phyloP scores from a whole-genome alignment of 2,329 filamentous ascomycete genomes.

The Xylariaceae sp. region DNA sequence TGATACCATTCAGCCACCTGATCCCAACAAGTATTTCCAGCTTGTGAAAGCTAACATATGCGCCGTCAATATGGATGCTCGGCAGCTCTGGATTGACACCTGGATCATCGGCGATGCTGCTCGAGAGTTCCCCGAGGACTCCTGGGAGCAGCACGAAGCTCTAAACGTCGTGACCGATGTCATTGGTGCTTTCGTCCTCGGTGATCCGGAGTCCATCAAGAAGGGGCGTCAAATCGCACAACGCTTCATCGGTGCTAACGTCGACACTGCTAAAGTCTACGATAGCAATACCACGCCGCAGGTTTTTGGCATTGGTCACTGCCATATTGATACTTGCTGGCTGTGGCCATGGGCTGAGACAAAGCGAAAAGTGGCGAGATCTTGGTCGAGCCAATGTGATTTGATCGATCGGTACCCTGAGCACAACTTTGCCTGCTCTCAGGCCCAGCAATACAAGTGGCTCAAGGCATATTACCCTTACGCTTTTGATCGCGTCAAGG shows the following conservation, averaged over 20 bases:
- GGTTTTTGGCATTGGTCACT: slow-evolving; percentile 91
- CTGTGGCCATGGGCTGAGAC: slow-evolving; percentile 98
- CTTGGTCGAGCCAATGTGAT: slow-evolving; percentile 96
- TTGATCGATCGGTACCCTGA: slow-evolving; percentile 95
- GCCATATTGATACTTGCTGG: slow-evolving; percentile 98
- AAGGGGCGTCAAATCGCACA: slow-evolving; percentile 82
- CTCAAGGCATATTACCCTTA: slow-evolving; percentile 87
- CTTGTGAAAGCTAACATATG: slow-evolving; percentile 83
- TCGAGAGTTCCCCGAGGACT: slow-evolving; percentile 85
- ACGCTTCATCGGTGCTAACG: slow-evolving; percentile 79
- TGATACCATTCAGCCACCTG: slow-evolving; percentile 86
- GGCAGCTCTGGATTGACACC: slow-evolving; percentile 86
- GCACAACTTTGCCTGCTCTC: slow-evolving; percentile 88
- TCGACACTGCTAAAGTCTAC: slow-evolving; percentile 87
- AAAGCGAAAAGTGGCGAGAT: slow-evolving; percentile 92
- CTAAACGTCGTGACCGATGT: slow-evolving; percentile 84
- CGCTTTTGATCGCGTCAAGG: slow-evolving; percentile 87
- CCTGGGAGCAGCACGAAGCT: slow-evolving; percentile 87
- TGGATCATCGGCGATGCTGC: slow-evolving; percentile 96
- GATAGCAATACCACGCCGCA: slow-evolving; percentile 74
- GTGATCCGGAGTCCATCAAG: slow-evolving; percentile 76
- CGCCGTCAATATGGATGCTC: slow-evolving; percentile 83
- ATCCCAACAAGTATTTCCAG: slow-evolving; percentile 81
- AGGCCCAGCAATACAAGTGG: slow-evolving; percentile 99
- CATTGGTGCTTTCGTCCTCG: slow-evolving; percentile 86